These are phyloP conservation scores for Exophiala sideris DNA, from an alignment of 2,329 filamentous ascomycete species.

Conservation along the genomic window DNA sequence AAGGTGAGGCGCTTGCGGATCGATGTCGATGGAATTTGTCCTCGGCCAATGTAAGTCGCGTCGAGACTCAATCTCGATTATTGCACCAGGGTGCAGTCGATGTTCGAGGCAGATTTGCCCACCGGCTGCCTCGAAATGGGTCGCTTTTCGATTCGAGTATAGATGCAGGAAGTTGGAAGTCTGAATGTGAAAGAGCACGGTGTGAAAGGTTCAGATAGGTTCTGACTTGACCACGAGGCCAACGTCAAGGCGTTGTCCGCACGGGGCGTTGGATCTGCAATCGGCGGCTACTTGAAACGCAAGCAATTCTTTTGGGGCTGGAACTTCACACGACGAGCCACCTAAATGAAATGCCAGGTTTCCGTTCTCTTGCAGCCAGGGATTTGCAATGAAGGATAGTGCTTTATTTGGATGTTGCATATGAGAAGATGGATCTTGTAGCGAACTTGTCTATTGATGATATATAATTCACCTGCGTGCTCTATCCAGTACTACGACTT, in stretches of 20 bases:
- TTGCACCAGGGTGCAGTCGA: slow-evolving; percentile 14
- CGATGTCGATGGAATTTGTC: background rate
- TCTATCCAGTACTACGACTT: no score
- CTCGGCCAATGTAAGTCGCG: background rate
- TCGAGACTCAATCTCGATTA: slow-evolving; percentile 1
- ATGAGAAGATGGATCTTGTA: no score
- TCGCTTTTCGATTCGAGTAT: background rate
- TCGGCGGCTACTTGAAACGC: slow-evolving; percentile 25
- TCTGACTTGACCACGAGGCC: slow-evolving; percentile 14
- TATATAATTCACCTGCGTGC: no score
- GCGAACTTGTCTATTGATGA: no score
- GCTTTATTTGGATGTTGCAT: background rate
- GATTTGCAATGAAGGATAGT: background rate
- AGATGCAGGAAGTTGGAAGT: no score
- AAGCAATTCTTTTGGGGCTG: background rate
- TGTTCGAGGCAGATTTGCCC: slow-evolving; percentile 5
- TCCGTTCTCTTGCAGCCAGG: no score
- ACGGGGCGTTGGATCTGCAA: slow-evolving; percentile 20
- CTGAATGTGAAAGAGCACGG: background rate
- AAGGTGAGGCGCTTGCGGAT: slow-evolving; percentile 2
- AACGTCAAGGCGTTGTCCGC: slow-evolving; percentile 16
- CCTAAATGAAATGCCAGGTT: background rate
- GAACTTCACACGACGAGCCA: background rate
- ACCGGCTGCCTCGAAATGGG: slow-evolving; percentile 1
- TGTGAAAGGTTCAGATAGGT: background rate